Evolutionary conservation across 768 basidiomycete genomes (phyloP), one percentile per base, ranked within the genome.

Genomic region (Nidularia pulvinata): DNA sequence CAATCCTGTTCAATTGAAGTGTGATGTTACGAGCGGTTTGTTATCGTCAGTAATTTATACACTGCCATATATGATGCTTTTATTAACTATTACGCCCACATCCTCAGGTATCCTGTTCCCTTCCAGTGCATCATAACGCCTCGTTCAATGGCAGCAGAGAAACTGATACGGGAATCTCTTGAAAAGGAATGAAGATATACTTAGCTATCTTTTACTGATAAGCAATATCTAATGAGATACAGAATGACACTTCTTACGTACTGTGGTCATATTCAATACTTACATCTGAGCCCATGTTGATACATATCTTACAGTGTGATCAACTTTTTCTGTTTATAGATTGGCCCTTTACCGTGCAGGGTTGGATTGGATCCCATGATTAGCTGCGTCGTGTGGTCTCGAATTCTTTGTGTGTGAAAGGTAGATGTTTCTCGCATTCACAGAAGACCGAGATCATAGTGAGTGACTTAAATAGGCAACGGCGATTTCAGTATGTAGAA

Each of bases 11-110:
- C 37, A 59, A 37, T 51, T 61, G 11, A 58, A 57, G 30, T 46
- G 54, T 6, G 60, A 65, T 16, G 51, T 62, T 25, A 63, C 63
- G 1, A 58, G 48, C 33, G 62, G 62, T 13, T 14, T 62, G 14
- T 42, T 63, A 14, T 61, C 59, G 64, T 65, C 51, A 50, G 66
- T 54, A 35, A 45, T n/a, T 53, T 44, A 45, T n/a, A 5, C 36
- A 33, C 46, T 32, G 37, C 33, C 46, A 5, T 35, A 35, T 39
- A 2, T 2, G 37, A 10, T 39, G 37, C 2, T 39, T 10, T 10
- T 16, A 10, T 39, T 39, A 16, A 39, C 37, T 39, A 16, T 10
- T 16, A 39, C 10, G 37, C 16, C 16, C 10, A 10, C 16, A 10
- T 2, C 1, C 10, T 1, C 16, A 39, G 37, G 10, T 39, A 39